These are phyloP conservation scores for Phytophthora aleatoria DNA, from an alignment of 352 stramenopile genomes.

Conservation along the genomic window DNA sequence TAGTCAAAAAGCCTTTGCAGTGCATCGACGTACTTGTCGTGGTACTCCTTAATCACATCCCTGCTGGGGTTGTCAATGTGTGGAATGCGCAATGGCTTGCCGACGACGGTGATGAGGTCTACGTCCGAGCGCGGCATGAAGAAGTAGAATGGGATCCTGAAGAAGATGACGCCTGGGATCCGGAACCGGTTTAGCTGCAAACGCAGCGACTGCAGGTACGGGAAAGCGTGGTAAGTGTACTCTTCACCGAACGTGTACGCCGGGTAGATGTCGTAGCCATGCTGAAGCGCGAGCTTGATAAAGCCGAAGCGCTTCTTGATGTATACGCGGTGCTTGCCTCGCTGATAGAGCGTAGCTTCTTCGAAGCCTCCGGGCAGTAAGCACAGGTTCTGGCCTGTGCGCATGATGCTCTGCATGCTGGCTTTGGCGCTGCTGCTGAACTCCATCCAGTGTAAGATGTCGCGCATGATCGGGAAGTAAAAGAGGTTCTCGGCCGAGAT, in stretches of 20 bases:
- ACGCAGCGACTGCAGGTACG: conserved; percentile 76
- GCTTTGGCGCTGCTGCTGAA: conserved; percentile 56
- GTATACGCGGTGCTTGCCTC: conserved; percentile 88
- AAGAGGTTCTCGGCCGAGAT: conserved; percentile 75
- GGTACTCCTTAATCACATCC: conserved; percentile 89
- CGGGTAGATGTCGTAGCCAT: conserved; percentile 86
- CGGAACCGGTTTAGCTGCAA: conserved; percentile 86
- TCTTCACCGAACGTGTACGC: conserved; percentile 94
- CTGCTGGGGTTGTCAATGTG: conserved; percentile 85
- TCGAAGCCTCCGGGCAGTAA: conserved; percentile 94
- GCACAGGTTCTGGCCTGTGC: conserved; percentile 60
- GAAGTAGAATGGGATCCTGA: conserved; percentile 74
- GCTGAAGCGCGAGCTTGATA: conserved; percentile 92
- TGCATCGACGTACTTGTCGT: conserved; percentile 85
- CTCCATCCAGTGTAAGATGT: conserved; percentile 75
- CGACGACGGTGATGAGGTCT: conserved; percentile 90
- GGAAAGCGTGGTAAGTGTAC: conserved; percentile 85
- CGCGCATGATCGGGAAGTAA: conserved; percentile 66
- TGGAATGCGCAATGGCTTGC: conserved; percentile 85
- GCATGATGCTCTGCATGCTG: conserved; percentile 62
- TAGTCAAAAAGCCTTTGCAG: conserved; percentile 91
- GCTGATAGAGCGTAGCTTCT: conserved; percentile 90
- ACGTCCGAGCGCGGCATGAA: conserved; percentile 81
- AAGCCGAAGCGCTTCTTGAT: conserved; percentile 93
- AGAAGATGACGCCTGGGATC: conserved; percentile 83